phyloP scores from a whole-genome alignment of 2,329 filamentous ascomycete genomes.

The Hypomyces rosellus region DNA sequence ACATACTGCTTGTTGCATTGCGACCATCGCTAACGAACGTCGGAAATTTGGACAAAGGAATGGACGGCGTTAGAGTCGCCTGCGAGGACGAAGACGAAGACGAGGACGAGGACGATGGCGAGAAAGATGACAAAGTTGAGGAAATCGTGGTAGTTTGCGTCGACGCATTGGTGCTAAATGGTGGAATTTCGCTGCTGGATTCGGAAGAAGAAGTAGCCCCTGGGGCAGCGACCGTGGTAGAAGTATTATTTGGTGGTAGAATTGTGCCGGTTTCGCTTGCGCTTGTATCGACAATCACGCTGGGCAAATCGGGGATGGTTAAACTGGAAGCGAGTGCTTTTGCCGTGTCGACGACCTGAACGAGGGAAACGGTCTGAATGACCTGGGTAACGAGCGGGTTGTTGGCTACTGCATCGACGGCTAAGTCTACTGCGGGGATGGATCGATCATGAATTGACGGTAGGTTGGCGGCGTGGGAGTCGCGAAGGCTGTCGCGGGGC shows the following conservation, averaged over 20 bases:
- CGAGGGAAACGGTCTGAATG: conserved; percentile 49
- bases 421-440: conserved; percentile 14
- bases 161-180: not conserved
- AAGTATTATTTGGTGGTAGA: conserved; percentile 6
- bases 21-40: conserved; percentile 10
- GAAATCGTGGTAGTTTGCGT: not conserved
- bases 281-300: not conserved
- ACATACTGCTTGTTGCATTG: conserved; percentile 17
- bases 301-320: conserved; percentile 19
- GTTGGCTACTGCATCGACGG: conserved; percentile 4
- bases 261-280: not conserved
- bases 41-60: conserved; percentile 20
- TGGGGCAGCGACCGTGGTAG: conserved; percentile 2
- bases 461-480: conserved; percentile 6
- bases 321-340: conserved; percentile 39
- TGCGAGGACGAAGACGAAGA: not conserved
- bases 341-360: conserved; percentile 44
- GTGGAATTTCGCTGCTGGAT: not conserved
- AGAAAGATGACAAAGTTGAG: not conserved
- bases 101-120: not conserved
- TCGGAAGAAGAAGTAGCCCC: conserved; percentile 1
- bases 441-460: conserved; percentile 4
- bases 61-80: conserved; percentile 22
- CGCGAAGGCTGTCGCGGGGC: conserved; percentile 13
- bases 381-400: conserved; percentile 36